Evolutionary conservation across 2,329 filamentous ascomycete species (phyloP).

Genomic region (Periconia digitata): DNA sequence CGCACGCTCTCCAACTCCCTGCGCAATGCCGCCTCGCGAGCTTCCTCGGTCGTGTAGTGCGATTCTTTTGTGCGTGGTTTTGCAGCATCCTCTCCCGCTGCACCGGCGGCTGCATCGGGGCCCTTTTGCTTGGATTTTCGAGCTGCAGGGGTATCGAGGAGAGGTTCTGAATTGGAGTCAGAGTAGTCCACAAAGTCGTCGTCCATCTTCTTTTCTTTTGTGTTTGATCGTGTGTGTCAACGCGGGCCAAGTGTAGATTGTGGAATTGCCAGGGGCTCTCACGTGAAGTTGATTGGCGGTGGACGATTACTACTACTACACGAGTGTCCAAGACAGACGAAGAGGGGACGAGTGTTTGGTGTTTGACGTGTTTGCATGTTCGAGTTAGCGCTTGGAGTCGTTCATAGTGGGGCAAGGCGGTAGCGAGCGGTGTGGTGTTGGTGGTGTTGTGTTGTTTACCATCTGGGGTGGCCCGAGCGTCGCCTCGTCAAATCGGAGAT

Average conservation of each 20-base stretch:
- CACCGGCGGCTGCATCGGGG: conserved; percentile 27
- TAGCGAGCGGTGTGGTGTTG: conserved; percentile 7
- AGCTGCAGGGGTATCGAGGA: conserved; percentile 59
- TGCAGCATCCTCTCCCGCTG: conserved; percentile 44
- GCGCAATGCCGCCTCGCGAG: conserved; percentile 72
- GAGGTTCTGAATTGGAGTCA: conserved; percentile 58
- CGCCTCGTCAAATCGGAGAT: not conserved
- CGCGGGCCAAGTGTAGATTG: no score
- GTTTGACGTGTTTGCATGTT: conserved; percentile 27
- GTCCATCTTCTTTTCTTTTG: conserved; percentile 20
- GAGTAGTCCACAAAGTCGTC: conserved; percentile 56
- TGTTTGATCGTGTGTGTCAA: no score
- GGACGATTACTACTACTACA: no score
- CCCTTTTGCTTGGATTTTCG: conserved; percentile 41
- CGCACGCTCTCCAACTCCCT: conserved; percentile 81
- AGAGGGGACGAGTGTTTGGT: conserved; percentile 13
- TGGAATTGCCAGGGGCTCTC: not conserved
- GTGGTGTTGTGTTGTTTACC: conserved; percentile 13
- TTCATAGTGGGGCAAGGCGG: not conserved
- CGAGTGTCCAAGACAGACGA: no score
- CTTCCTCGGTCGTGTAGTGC: conserved; percentile 64
- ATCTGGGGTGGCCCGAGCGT: not conserved
- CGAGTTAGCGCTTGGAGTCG: no score
- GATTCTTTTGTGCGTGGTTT: conserved; percentile 50
- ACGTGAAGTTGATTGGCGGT: not conserved